phyloP scores from a whole-genome alignment of 2,329 filamentous ascomycete species.

The Tympanopsis confertula region DNA sequence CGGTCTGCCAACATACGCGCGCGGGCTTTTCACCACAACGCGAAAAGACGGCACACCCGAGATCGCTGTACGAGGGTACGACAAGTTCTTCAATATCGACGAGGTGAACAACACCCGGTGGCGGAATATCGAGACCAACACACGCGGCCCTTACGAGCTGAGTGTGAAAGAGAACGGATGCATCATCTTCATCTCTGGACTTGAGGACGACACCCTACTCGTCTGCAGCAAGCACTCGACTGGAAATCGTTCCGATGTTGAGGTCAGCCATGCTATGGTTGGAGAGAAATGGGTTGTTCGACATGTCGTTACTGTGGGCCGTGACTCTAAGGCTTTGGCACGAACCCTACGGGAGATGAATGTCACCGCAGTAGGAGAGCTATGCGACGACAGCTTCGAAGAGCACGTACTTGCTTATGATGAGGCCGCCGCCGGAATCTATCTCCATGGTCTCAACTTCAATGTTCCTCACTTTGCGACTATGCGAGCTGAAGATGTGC shows the following conservation, averaged over 20 bases:
- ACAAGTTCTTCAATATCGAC: constrained; percentile 95
- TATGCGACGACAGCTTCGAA: constrained; percentile 92
- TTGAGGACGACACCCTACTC: constrained; percentile 78
- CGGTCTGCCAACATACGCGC: constrained; percentile 80
- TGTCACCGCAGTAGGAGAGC: constrained; percentile 85
- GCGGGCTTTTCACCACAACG: constrained; percentile 82
- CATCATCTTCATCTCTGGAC: constrained; percentile 90
- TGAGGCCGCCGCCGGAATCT: constrained; percentile 73
- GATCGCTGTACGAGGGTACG: constrained; percentile 82
- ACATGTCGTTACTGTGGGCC: constrained; percentile 69
- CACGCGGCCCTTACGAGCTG: constrained; percentile 80
- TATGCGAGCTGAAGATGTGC: constrained; percentile 71
- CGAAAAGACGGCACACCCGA: constrained; percentile 54
- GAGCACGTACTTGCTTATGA: constrained; percentile 91
- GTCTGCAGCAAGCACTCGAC: constrained; percentile 99
- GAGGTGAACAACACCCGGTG: constrained; percentile 77
- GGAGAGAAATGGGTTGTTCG: constrained; percentile 73
- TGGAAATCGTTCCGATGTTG: constrained; percentile 59
- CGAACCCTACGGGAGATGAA: constrained; percentile 67
- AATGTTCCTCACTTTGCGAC: constrained; percentile 89
- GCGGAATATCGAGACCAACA: constrained; percentile 64
- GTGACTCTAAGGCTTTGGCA: constrained; percentile 68
- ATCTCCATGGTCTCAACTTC: constrained; percentile 90
- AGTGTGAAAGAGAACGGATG: constrained; percentile 99
- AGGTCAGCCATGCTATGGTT: constrained; percentile 70